phyloP scores from a whole-genome alignment of 345 rosid genomes.

The Linum usitatissimum region DNA sequence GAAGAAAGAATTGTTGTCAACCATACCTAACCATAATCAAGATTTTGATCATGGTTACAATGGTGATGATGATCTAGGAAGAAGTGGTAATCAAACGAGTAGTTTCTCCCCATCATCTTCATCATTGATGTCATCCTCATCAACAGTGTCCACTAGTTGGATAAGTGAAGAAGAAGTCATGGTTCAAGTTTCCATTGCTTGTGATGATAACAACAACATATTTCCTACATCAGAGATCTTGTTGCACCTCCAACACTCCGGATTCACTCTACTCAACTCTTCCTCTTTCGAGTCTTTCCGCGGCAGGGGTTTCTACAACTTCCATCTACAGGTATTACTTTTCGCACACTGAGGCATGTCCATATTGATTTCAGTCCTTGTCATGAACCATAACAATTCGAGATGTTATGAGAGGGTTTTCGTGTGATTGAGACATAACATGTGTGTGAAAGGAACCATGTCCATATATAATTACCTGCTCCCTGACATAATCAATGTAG shows the following conservation, averaged over 20 bases:
- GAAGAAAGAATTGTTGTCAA: constrained; percentile 39
- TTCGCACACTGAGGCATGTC: no score
- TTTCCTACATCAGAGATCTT: constrained; percentile 33
- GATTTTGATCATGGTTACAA: background rate
- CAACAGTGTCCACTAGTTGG: constrained; percentile 25
- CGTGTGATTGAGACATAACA: no score
- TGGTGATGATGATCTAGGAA: background rate
- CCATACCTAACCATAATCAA: constrained; percentile 9
- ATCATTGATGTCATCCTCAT: background rate
- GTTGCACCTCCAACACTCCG: constrained; percentile 34
- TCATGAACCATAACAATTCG: no score
- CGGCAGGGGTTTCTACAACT: constrained; percentile 37
- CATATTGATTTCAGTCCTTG: no score
- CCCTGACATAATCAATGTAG: no score
- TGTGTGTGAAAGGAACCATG: no score
- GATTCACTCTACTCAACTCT: constrained; percentile 29
- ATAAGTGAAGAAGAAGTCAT: constrained; percentile 36
- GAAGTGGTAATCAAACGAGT: background rate
- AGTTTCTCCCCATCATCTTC: background rate
- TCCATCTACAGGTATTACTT: constrained; percentile 44
- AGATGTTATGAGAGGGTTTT: no score
- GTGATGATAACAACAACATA: background rate
- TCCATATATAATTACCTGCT: no score
- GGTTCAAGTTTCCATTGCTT: constrained; percentile 30
- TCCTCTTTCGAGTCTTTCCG: constrained; percentile 48